These are phyloP conservation scores for Chrysoporthe austroafricana DNA, from an alignment of 2,329 filamentous ascomycete species.

Conservation along the genomic window DNA sequence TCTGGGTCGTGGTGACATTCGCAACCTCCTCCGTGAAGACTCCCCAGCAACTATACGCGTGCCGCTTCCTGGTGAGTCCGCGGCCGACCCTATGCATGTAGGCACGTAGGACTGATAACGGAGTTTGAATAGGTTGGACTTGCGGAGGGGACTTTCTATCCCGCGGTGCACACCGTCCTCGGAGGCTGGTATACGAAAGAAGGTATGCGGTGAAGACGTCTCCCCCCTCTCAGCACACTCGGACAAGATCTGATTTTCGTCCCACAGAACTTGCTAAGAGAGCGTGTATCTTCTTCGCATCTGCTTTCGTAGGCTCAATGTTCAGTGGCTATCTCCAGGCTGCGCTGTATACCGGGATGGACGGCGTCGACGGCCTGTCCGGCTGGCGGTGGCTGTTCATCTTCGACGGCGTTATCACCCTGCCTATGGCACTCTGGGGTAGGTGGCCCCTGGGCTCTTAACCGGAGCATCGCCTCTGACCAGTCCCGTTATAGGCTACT, in stretches of 20 bases:
- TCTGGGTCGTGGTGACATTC: slow-evolving; percentile 30
- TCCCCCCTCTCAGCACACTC: not conserved
- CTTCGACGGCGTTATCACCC: slow-evolving; percentile 37
- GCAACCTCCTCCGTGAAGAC: slow-evolving; percentile 28
- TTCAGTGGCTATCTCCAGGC: slow-evolving; percentile 32
- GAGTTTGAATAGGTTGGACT: slow-evolving; percentile 22
- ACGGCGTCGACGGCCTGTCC: slow-evolving; percentile 32
- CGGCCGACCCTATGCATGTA: not conserved
- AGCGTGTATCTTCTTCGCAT: slow-evolving; percentile 29
- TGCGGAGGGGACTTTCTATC: slow-evolving; percentile 30
- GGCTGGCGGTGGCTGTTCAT: slow-evolving; percentile 38
- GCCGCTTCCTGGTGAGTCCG: slow-evolving; percentile 24
- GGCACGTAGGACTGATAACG: not conserved
- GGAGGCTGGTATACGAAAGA: slow-evolving; percentile 30
- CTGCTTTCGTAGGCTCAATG: slow-evolving; percentile 26
- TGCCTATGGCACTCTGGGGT: slow-evolving; percentile 38
- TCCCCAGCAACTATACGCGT: slow-evolving; percentile 26
- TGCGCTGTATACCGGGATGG: slow-evolving; percentile 33
- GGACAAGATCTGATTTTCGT: not conserved
- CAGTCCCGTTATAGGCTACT: slow-evolving; percentile 22
- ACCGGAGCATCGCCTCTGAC: not conserved
- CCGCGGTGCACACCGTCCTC: slow-evolving; percentile 28
- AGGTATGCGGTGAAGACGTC: not conserved
- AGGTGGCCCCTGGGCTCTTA: not conserved
- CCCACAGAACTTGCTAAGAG: slow-evolving; percentile 24